Evolutionary conservation across 1,284 basidiomycete genomes (phyloP).

Genomic region (Phenoliferia sp.): DNA sequence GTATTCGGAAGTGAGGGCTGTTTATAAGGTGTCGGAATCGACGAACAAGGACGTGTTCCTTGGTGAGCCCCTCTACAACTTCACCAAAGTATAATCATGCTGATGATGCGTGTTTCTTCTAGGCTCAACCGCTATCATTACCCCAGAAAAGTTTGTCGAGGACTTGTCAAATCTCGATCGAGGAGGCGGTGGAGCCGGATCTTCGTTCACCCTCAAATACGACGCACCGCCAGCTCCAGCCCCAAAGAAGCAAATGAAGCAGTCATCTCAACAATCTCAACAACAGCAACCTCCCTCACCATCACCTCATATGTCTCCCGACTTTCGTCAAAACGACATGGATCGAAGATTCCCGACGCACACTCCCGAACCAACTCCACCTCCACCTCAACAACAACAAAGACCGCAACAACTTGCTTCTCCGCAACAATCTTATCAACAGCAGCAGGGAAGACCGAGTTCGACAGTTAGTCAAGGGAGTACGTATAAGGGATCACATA

Average conservation of each 20-base stretch:
- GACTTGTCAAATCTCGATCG: conserved; percentile 78
- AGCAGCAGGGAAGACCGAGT: not conserved
- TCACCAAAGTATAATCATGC: not conserved
- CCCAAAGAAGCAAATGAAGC: conserved; percentile 7
- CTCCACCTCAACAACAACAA: not conserved
- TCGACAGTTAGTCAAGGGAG: not conserved
- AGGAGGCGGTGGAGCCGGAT: conserved; percentile 37
- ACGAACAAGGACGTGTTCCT: conserved; percentile 86
- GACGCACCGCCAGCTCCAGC: too few species aligned
- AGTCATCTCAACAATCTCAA: conserved; percentile 8
- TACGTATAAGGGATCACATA: not conserved
- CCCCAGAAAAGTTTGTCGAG: conserved; percentile 77
- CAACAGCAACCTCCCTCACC: not conserved
- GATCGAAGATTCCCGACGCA: not conserved
- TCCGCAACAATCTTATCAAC: conserved; percentile 40
- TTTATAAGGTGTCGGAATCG: conserved; percentile 66
- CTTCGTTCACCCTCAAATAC: not conserved
- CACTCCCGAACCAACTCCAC: not conserved
- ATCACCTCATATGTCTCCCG: conserved; percentile 5
- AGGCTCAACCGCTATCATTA: conserved; percentile 87
- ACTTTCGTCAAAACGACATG: conserved; percentile 18
- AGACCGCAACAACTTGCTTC: conserved; percentile 59
- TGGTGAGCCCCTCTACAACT: conserved; percentile 51
- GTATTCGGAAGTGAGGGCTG: conserved; percentile 77
- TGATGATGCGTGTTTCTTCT: not conserved